Percentiles rank a stretch among this genome's conserved stretches.
These are phyloP conservation scores for Obba rivulosa DNA, from an alignment of 768 basidiomycete species.

Conservation along the genomic window DNA sequence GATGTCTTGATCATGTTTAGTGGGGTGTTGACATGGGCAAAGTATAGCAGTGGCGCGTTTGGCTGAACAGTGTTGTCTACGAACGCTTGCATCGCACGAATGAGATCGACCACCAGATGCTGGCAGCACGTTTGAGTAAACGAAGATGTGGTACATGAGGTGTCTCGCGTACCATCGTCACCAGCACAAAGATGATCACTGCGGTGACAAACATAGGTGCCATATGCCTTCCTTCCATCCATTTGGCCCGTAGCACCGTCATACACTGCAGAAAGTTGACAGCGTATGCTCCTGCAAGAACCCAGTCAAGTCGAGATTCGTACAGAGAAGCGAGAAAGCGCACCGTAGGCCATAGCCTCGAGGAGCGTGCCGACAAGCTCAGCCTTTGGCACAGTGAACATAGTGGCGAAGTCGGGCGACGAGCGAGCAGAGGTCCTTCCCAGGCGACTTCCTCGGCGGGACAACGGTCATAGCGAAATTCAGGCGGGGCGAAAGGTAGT, in stretches of 20 bases:
- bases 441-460: no score
- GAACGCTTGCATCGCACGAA: constrained; percentile 21
- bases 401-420: no score
- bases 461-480: no score
- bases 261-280: constrained; percentile 4
- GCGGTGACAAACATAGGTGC: constrained; percentile 6
- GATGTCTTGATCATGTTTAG: constrained; percentile 21
- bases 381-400: constrained; percentile 4
- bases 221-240: neutral
- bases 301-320: neutral
- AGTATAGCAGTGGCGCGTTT: constrained; percentile 18
- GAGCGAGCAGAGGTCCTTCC: no score
- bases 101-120: constrained; percentile 22
- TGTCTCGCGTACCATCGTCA: constrained; percentile 10
- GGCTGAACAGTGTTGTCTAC: constrained; percentile 8
- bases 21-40: constrained; percentile 13
- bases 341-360: constrained; percentile 6
- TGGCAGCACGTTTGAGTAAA: no score
- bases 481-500: no score
- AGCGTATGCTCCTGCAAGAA: constrained; percentile 3
- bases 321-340: neutral
- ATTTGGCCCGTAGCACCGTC: neutral
- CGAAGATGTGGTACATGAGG: no score
- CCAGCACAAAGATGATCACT: constrained; percentile 5
- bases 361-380: constrained; percentile 8